These are phyloP conservation scores for Monosporascus sp. DNA, from an alignment of 2,329 filamentous ascomycete species.

Conservation along the genomic window DNA sequence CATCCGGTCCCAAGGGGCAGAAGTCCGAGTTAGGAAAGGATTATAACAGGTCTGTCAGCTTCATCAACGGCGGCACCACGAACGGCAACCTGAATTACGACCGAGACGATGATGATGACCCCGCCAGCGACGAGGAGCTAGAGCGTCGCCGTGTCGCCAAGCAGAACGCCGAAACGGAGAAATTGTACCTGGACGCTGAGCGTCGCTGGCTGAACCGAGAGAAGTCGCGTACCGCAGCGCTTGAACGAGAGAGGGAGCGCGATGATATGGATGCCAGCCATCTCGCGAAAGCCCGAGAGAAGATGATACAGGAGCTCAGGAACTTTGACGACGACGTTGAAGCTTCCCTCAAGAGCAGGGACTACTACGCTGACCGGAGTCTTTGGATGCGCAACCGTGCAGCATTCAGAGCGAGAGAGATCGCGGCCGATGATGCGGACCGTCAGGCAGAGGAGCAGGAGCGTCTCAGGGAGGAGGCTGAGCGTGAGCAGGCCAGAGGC, in stretches of 20 bases:
- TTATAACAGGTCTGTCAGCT: slow-evolving; percentile 58
- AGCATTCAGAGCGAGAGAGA: slow-evolving; percentile 67
- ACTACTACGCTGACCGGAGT: slow-evolving; percentile 84
- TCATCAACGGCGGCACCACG: slow-evolving; percentile 72
- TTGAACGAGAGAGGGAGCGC: slow-evolving; percentile 78
- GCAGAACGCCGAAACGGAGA: slow-evolving; percentile 70
- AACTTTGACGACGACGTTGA: slow-evolving; percentile 93
- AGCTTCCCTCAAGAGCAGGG: slow-evolving; percentile 61
- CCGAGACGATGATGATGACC: slow-evolving; percentile 78
- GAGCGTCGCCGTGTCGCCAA: slow-evolving; percentile 67
- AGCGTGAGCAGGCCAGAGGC: slow-evolving; percentile 72
- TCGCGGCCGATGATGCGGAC: slow-evolving; percentile 75
- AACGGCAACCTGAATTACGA: slow-evolving; percentile 54
- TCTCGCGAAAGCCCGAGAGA: slow-evolving; percentile 56
- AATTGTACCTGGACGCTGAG: slow-evolving; percentile 78
- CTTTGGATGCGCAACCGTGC: slow-evolving; percentile 80
- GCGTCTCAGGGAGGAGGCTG: slow-evolving; percentile 59
- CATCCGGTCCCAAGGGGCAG: slow-evolving; percentile 60
- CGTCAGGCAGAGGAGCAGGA: slow-evolving; percentile 74
- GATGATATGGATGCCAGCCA: slow-evolving; percentile 70
- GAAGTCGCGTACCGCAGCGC: slow-evolving; percentile 72
- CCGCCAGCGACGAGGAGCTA: slow-evolving; percentile 82
- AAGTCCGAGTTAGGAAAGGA: slow-evolving; percentile 41
- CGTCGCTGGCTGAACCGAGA: slow-evolving; percentile 89
- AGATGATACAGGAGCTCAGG: slow-evolving; percentile 64